phyloP scores from a whole-genome alignment of 257 asterid genomes.

The Penstemon barbatus region DNA sequence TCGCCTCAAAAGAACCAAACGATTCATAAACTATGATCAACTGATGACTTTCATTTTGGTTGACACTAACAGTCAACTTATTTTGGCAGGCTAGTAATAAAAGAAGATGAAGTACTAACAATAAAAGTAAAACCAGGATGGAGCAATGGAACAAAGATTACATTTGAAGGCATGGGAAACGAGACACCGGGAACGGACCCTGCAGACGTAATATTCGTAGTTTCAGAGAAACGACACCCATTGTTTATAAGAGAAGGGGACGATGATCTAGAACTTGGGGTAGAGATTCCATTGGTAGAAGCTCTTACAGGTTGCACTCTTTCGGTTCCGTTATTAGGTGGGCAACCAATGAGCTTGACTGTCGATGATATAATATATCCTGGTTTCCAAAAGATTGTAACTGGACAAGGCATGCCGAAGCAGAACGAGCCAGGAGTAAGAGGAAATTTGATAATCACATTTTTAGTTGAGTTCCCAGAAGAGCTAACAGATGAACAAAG shows the following conservation, averaged over 20 bases:
- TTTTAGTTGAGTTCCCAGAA: slow-evolving; percentile 57
- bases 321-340: slow-evolving; percentile 55
- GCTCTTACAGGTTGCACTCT: slow-evolving; percentile 67
- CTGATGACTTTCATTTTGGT: no score
- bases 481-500: slow-evolving; percentile 57
- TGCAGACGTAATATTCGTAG: slow-evolving; percentile 53
- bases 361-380: slow-evolving; percentile 60
- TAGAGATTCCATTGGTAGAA: slow-evolving; percentile 54
- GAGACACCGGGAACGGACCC: slow-evolving; percentile 47
- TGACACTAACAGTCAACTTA: not conserved
- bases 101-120: slow-evolving; percentile 56
- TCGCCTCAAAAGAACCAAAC: no score
- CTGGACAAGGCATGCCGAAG: slow-evolving; percentile 79
- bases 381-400: slow-evolving; percentile 50
- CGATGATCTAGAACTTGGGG: slow-evolving; percentile 48
- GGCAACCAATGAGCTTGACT: slow-evolving; percentile 40
- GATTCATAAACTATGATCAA: no score
- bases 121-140: slow-evolving; percentile 79
- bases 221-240: slow-evolving; percentile 52
- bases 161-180: slow-evolving; percentile 69
- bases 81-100: slow-evolving; percentile 43
- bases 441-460: slow-evolving; percentile 63
- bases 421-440: slow-evolving; percentile 50
- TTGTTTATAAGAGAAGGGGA: slow-evolving; percentile 55
- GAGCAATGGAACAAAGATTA: slow-evolving; percentile 65